Evolutionary conservation across 1,139 yeast genomes (phyloP).

Genomic region (Hyphopichia khmerensis): DNA sequence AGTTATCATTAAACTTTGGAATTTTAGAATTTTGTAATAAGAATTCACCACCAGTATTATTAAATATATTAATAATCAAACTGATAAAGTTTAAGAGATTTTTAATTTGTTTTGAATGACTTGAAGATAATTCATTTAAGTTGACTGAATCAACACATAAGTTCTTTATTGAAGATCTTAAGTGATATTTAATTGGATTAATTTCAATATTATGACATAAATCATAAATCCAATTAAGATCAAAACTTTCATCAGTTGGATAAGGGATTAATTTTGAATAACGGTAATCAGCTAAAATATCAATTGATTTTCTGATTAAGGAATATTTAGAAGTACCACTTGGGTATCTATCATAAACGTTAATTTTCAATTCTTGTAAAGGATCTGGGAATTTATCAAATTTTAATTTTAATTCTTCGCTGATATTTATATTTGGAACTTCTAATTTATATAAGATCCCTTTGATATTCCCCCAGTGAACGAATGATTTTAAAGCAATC

Average conservation of each 20-base stretch:
- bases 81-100: constrained; percentile 31
- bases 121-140: constrained; percentile 33
- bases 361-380: constrained; percentile 35
- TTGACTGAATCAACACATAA: constrained; percentile 38
- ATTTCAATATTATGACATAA: constrained; percentile 48
- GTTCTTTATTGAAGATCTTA: constrained; percentile 40
- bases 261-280: constrained; percentile 24
- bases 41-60: constrained; percentile 38
- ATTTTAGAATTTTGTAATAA: constrained; percentile 43
- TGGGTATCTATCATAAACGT: constrained; percentile 49
- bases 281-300: constrained; percentile 24
- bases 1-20: constrained; percentile 32
- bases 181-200: constrained; percentile 50
- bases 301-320: constrained; percentile 41
- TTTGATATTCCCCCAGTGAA: constrained; percentile 57
- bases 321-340: constrained; percentile 55
- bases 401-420: constrained; percentile 23
- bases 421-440: constrained; percentile 39
- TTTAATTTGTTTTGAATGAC: constrained; percentile 18
- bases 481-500: constrained; percentile 51
- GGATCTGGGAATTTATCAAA: constrained; percentile 47
- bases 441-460: constrained; percentile 46
- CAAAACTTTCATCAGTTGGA: constrained; percentile 19
- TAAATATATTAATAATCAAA: constrained; percentile 28
- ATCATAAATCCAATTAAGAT: constrained; percentile 35